Conservation (phyloP, 768 basidiomycete genomes). For the Tricholoma hemisulphureum region DNA sequence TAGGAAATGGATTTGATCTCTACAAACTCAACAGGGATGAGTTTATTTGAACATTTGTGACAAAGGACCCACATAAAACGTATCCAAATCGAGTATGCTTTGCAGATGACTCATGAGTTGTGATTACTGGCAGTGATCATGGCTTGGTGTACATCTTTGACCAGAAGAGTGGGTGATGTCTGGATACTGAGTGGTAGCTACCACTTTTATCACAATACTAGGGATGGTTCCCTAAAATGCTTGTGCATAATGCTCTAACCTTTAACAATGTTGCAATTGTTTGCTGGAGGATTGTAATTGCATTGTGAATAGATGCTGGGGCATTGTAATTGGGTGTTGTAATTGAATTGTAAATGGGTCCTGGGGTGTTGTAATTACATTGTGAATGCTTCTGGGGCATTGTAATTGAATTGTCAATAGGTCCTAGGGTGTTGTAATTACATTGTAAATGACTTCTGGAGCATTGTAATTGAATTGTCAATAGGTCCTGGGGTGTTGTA, state of each 20-base stretch:
- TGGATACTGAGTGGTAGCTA: constrained; percentile 3
- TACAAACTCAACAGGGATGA: constrained; percentile 16
- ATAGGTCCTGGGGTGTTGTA: too few species aligned
- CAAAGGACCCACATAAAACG: constrained; percentile 9
- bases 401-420: too few species aligned
- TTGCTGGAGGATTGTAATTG: not conserved
- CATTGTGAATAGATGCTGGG: not conserved
- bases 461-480: too few species aligned
- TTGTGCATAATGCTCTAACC: not conserved
- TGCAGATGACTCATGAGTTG: constrained; percentile 3
- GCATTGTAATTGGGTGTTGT: not conserved
- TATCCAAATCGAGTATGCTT: constrained; percentile 20
- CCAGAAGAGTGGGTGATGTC: constrained; percentile 11
- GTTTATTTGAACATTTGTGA: constrained; percentile 10
- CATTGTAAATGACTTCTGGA: too few species aligned
- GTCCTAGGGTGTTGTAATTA: too few species aligned
- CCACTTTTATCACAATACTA: not conserved
- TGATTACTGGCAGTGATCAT: constrained; percentile 24
- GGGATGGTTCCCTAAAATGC: not conserved
- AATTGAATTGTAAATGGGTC: not conserved
- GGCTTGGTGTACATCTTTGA: constrained; percentile 21
- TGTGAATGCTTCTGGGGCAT: too few species aligned
- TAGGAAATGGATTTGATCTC: constrained; percentile 17
- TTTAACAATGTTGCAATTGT: not conserved
- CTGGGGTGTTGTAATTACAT: not conserved